Evolutionary conservation across 1,139 yeast species (phyloP).

Genomic region (Kodamaea sp.): DNA sequence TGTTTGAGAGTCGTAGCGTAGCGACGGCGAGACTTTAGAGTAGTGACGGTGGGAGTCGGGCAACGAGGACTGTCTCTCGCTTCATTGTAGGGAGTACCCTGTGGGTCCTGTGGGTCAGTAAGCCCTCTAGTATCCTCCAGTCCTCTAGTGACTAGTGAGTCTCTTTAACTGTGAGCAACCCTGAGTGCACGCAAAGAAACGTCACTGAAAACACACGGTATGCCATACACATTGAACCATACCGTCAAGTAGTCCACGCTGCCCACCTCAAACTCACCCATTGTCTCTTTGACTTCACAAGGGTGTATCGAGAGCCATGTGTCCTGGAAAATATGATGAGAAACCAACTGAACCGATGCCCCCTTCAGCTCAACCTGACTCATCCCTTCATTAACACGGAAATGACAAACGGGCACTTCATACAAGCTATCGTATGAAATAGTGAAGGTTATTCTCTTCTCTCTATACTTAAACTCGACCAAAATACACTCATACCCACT

Average conservation of each 20-base stretch:
- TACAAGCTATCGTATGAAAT: conserved; percentile 30
- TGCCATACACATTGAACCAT: conserved; percentile 33
- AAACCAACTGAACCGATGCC: conserved; percentile 10
- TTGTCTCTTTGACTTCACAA: conserved; percentile 28
- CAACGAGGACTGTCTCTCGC: too few relatives aligned
- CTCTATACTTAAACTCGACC: background rate
- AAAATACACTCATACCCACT: conserved; percentile 3
- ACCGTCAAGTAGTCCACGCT: conserved; percentile 18
- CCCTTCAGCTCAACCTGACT: conserved; percentile 3
- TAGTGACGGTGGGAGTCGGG: too few relatives aligned
- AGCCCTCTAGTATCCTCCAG: too few relatives aligned
- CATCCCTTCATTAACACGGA: conserved; percentile 12
- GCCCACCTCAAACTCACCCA: conserved; percentile 12
- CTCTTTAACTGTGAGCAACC: too few relatives aligned
- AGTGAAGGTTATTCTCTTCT: conserved; percentile 17
- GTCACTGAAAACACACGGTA: conserved; percentile 17
- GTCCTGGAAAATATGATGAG: conserved; percentile 27
- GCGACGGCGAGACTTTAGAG: too few relatives aligned
- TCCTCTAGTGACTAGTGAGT: too few relatives aligned
- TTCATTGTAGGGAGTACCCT: too few relatives aligned
- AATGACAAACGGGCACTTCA: conserved; percentile 31
- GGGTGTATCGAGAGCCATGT: conserved; percentile 38
- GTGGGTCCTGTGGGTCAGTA: too few relatives aligned
- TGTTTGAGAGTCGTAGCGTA: too few relatives aligned
- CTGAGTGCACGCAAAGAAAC: conserved; percentile 6